Conservation (phyloP, 225 moss, liverwort and hornwort species). For the Anthoceros angustus region DNA sequence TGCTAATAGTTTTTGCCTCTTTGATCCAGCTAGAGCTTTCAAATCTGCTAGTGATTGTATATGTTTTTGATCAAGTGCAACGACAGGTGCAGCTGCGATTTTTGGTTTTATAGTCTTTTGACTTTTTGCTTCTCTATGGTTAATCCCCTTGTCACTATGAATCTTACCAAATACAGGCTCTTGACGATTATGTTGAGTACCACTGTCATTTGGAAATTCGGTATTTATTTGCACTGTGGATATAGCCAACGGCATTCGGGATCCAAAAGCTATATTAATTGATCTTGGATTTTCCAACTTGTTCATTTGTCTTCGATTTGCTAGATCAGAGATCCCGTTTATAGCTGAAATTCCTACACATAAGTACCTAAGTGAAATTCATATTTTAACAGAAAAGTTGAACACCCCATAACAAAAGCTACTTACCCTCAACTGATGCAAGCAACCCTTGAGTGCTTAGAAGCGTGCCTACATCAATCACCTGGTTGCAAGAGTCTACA, state of each 20-base stretch:
- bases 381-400: background rate
- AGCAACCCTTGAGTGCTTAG: conserved; percentile 6
- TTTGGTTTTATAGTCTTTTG: background rate
- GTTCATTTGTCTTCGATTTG: background rate
- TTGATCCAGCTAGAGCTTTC: background rate
- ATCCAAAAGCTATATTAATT: conserved; percentile 85
- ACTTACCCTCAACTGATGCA: background rate
- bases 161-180: conserved; percentile 19
- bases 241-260: conserved; percentile 58
- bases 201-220: conserved; percentile 31
- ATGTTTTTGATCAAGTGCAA: background rate
- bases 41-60: background rate
- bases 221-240: conserved; percentile 65
- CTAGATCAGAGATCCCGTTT: background rate
- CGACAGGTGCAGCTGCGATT: background rate
- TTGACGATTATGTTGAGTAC: background rate
- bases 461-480: conserved; percentile 32
- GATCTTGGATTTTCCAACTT: background rate
- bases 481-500: conserved; percentile 49
- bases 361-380: background rate
- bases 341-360: background rate
- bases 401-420: no score
- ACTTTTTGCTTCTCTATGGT: background rate
- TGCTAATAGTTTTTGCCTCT: background rate
- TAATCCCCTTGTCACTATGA: conserved; percentile 9